Evolutionary conservation across 2,329 filamentous ascomycete species (phyloP), one percentile per base, ranked within the genome.

Genomic region (Beauveria rudraprayagi): DNA sequence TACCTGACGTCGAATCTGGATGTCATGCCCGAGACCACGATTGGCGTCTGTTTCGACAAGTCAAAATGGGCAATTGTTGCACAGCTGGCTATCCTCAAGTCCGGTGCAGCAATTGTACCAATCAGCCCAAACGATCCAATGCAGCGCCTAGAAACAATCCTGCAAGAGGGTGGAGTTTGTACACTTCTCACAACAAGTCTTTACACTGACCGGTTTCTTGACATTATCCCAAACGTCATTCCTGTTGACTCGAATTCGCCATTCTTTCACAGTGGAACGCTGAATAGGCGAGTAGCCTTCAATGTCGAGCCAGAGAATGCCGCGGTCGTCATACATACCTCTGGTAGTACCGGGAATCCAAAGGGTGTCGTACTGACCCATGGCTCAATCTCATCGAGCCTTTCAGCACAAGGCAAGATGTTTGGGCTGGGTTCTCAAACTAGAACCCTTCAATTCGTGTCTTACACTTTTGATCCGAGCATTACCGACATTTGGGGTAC

Each of bases 341-440:
- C 62, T 14, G 62, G 62, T 26, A 51, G 46, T 19, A 63, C 62
- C 22, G 62, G 62, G 28, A 61, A 55, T 8, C 62, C 62, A 14
- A 63, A 63, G 54, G 62, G 62, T 58, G 58, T 57, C 14, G 19
- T 63, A 5, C 10, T 63, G n/a, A 37, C 30, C 16, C 56, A 62
- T 44, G 46, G 57, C 24, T 26, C 43, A 0, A 28, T 61, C 8
- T 24, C 43, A 16, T 43, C 44, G 5, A 57, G 46, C 43, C 37
- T 60, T 8, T 7, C 17, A 17, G 40, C 52, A 14, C 53, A 61
- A 5, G 58, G 43, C 14, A 40, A 14, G 24, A 16, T 53, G 9
- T 30, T 63, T 22, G 43, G 26, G 19, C 10, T 63, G 17, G 41
- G 51, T 7, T 61, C 69, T 6, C 68, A 71, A 46, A 74, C 73